phyloP scores from a whole-genome alignment of 306 rosid genomes.

The Medicago ruthenica region DNA sequence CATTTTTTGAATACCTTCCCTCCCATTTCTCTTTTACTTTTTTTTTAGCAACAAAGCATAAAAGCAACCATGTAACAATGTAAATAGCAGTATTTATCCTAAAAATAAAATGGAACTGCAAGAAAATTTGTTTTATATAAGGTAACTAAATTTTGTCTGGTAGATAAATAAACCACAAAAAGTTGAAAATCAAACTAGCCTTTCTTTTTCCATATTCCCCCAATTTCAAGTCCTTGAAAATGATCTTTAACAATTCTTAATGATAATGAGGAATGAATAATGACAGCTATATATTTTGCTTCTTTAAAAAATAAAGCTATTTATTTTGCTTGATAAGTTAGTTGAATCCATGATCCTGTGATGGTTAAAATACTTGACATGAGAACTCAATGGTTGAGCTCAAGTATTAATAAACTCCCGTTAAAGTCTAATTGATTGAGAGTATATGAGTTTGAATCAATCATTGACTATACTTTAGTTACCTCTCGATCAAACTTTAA shows the following conservation, averaged over 20 bases:
- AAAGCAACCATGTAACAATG: too few species aligned
- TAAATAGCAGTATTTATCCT: too few species aligned
- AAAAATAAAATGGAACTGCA: too few species aligned
- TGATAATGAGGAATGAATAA: not conserved
- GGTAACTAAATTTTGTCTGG: too few species aligned
- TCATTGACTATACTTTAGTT: not conserved
- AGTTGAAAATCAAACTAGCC: not conserved
- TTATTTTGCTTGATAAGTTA: not conserved
- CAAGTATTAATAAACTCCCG: not conserved
- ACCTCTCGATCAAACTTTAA: too few species aligned
- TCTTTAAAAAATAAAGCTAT: too few species aligned
- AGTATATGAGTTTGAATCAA: not conserved
- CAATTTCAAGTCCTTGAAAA: not conserved
- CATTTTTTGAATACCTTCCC: too few species aligned
- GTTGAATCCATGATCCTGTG: not conserved
- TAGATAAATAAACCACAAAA: not conserved
- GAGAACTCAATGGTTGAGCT: not conserved
- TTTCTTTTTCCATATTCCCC: not conserved
- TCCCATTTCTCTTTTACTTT: too few species aligned
- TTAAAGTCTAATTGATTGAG: not conserved
- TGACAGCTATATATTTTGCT: not conserved
- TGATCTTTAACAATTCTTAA: not conserved
- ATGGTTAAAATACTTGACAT: not conserved
- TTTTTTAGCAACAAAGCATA: too few species aligned
- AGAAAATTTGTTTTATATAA: too few species aligned